Evolutionary conservation across 257 asterid species (phyloP).

Genomic region (Scutellaria galericulata): DNA sequence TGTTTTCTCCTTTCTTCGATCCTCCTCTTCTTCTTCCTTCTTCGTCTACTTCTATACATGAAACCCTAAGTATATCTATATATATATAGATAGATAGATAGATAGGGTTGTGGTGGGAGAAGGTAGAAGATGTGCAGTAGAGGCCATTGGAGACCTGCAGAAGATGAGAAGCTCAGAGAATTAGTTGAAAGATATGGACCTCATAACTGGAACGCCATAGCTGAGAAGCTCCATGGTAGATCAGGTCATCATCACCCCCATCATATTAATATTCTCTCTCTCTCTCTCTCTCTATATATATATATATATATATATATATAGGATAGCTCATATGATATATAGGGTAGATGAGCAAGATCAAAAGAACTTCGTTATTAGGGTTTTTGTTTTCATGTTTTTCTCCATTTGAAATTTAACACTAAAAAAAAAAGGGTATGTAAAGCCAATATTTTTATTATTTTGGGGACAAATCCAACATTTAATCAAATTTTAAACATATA

Average conservation of each 20-base stretch:
- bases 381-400: slow-evolving; percentile 4
- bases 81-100: too few species aligned
- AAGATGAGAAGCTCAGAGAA: slow-evolving; percentile 81
- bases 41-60: not conserved
- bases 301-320: too few species aligned
- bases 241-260: slow-evolving; percentile 55
- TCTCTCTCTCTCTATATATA: slow-evolving; percentile 16
- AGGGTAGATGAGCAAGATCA: not conserved
- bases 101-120: too few species aligned
- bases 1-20: slow-evolving; percentile 18
- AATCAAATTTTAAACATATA: too few species aligned
- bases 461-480: too few species aligned
- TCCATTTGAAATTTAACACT: not conserved
- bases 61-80: not conserved
- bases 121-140: slow-evolving; percentile 60
- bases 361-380: slow-evolving; percentile 34
- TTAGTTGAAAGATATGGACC: slow-evolving; percentile 89
- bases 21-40: not conserved
- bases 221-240: slow-evolving; percentile 83
- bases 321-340: too few species aligned
- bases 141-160: slow-evolving; percentile 98
- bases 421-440: not conserved
- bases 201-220: slow-evolving; percentile 96
- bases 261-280: not conserved
- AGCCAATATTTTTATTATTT: too few species aligned